phyloP scores from a whole-genome alignment of 305 asterid species.

The Withania somnifera region DNA sequence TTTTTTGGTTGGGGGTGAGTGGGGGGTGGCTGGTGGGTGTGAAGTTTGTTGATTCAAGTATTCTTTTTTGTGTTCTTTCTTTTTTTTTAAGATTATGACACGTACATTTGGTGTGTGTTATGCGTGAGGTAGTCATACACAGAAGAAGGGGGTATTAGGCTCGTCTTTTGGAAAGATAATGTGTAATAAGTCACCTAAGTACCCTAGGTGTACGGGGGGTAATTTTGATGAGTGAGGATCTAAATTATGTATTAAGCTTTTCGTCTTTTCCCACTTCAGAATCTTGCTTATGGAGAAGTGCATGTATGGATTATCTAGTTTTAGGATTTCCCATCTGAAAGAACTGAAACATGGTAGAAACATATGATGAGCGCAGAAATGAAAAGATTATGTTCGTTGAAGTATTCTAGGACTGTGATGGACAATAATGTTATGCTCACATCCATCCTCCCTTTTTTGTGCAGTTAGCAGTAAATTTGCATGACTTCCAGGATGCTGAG shows the following conservation, averaged over 20 bases:
- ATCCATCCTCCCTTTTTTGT: constrained; percentile 3
- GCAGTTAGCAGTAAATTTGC: constrained; percentile 49
- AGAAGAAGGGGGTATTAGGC: background rate
- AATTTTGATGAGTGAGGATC: background rate
- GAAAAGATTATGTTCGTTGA: background rate
- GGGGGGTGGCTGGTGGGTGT: background rate
- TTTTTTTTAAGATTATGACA: background rate
- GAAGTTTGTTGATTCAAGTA: background rate
- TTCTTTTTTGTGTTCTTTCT: background rate
- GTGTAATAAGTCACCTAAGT: background rate
- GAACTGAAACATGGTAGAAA: background rate
- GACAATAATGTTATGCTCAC: background rate
- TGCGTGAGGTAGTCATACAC: background rate
- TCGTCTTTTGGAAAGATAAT: background rate
- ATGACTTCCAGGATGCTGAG: constrained; percentile 66
- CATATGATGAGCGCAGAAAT: background rate
- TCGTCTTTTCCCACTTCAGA: background rate
- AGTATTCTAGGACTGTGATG: background rate
- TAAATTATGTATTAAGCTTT: background rate
- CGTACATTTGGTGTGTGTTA: background rate
- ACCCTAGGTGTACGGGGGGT: background rate
- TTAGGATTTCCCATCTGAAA: background rate
- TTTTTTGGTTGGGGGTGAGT: background rate
- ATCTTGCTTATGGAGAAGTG: background rate
- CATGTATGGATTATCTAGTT: background rate